Conservation (phyloP, 208 protist species). For the Strigomonas culicis region DNA sequence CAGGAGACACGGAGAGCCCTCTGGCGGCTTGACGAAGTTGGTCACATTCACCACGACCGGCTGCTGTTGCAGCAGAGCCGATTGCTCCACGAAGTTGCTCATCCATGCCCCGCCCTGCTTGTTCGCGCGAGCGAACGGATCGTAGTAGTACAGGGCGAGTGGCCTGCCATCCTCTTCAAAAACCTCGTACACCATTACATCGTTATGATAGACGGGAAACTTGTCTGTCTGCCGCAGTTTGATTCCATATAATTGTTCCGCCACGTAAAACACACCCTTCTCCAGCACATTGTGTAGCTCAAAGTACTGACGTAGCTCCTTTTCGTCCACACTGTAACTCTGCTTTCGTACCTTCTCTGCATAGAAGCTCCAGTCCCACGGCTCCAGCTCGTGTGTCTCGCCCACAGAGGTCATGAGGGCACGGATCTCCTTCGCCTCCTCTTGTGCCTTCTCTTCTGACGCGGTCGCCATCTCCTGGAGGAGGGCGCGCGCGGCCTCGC, state of each 20-base stretch:
- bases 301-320: constrained; percentile 46
- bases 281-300: constrained; percentile 49
- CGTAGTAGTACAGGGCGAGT: constrained; percentile 45
- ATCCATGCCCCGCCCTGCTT: constrained; percentile 60
- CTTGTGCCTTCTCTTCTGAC: constrained; percentile 1
- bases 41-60: constrained; percentile 47
- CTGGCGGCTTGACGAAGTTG: constrained; percentile 51
- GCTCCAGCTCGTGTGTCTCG: constrained; percentile 17
- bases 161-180: constrained; percentile 27
- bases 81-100: constrained; percentile 43
- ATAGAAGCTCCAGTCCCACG: constrained; percentile 54
- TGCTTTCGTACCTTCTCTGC: constrained; percentile 42
- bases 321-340: constrained; percentile 43
- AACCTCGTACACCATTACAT: constrained; percentile 35
- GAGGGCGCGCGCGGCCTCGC: constrained; percentile 21
- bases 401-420: constrained; percentile 13
- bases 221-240: constrained; percentile 36
- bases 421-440: constrained; percentile 31
- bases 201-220: constrained; percentile 40
- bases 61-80: constrained; percentile 23
- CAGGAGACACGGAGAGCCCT: constrained; percentile 52
- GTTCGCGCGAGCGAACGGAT: constrained; percentile 45
- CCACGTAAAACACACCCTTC: constrained; percentile 46
- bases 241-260: constrained; percentile 52
- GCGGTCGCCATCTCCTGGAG: constrained; percentile 20